phyloP scores from a whole-genome alignment of 176 grass and related monocot species.

The Triticum urartu region DNA sequence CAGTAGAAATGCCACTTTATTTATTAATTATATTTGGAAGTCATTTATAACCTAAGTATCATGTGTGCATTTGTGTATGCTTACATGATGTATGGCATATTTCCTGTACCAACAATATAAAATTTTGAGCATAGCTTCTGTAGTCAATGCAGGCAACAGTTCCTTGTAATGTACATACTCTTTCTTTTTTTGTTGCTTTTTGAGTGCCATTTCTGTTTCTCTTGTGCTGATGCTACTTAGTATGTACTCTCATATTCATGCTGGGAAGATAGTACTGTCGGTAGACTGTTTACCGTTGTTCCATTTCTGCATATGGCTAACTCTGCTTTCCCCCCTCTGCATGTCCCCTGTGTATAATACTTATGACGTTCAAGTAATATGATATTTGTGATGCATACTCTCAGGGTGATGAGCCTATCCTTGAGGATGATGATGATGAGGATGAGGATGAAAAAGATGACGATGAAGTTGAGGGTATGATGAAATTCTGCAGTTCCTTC shows the following conservation, averaged over 20 bases:
- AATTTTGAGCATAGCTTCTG: neutral
- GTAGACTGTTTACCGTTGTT: too few relatives aligned
- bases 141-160: neutral
- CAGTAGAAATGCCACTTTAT: too few relatives aligned
- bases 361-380: neutral
- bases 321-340: neutral
- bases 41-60: too few relatives aligned
- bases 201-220: neutral
- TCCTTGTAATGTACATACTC: neutral
- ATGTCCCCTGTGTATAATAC: neutral
- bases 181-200: neutral
- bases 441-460: conserved; percentile 43
- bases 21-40: too few relatives aligned
- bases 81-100: neutral
- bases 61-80: neutral
- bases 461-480: conserved; percentile 32
- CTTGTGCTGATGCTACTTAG: neutral
- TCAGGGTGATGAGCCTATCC: conserved; percentile 37
- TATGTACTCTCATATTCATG: neutral
- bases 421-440: conserved; percentile 42
- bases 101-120: neutral
- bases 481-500: neutral
- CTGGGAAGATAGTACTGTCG: neutral
- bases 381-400: neutral
- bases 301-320: neutral